phyloP scores from a whole-genome alignment of 192 early-diverging fungal genomes.

The Umbelopsis sp. region DNA sequence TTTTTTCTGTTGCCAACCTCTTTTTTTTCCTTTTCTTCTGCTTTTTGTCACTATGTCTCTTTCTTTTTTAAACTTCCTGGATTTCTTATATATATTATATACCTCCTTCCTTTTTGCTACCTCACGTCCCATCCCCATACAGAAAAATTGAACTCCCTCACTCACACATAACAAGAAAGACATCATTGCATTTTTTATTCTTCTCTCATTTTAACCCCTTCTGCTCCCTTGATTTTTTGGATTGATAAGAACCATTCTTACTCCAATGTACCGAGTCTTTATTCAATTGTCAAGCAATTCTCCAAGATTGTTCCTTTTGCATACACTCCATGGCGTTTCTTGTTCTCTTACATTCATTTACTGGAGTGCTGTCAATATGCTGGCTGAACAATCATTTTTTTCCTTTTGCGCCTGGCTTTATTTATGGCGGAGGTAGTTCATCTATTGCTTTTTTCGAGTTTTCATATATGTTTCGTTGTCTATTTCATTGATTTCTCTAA shows the following conservation, averaged over 20 bases:
- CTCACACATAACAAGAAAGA: slow-evolving; percentile 17
- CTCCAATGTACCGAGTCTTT: too few relatives aligned
- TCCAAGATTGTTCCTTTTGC: too few relatives aligned
- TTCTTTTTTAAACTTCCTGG: neutral
- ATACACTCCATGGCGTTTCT: too few relatives aligned
- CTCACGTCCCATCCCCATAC: neutral
- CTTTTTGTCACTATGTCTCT: slow-evolving; percentile 2
- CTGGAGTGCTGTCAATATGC: too few relatives aligned
- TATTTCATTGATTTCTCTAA: slow-evolving; percentile 10
- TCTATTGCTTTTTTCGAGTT: slow-evolving; percentile 3
- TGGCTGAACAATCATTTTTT: too few relatives aligned
- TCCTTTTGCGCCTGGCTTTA: too few relatives aligned
- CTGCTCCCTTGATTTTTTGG: too few relatives aligned
- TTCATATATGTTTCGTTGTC: neutral
- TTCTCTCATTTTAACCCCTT: neutral
- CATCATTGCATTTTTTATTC: neutral
- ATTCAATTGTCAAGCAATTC: too few relatives aligned
- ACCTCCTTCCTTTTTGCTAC: neutral
- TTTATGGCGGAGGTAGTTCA: neutral
- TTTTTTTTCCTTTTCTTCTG: neutral
- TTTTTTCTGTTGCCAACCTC: neutral
- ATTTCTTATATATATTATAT: neutral
- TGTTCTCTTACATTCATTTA: too few relatives aligned
- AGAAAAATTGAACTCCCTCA: slow-evolving; percentile 12
- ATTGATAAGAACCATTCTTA: too few relatives aligned